Percentiles rank a stretch among this genome's conserved stretches.
Evolutionary conservation across 495 filamentous ascomycete species (phyloP).

Genomic region (Xylaria nigripes): DNA sequence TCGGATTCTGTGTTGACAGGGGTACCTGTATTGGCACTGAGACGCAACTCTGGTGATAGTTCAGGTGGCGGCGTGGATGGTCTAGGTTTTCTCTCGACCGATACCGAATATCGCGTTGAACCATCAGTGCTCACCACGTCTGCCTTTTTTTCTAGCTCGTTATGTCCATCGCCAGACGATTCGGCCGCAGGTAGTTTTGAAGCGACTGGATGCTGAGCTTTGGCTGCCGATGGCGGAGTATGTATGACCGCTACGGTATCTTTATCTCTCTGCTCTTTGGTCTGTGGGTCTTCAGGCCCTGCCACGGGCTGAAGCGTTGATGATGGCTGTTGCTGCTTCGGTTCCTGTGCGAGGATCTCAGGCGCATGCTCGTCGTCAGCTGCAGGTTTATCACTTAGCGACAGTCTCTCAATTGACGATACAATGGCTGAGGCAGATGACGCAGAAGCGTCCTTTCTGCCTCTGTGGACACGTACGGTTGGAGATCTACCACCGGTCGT

Average conservation of each 20-base stretch:
- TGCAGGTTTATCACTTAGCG: constrained; percentile 26
- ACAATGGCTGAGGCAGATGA: constrained; percentile 23
- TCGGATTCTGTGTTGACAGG: not conserved
- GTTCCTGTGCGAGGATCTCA: constrained; percentile 12
- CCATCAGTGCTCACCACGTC: not conserved
- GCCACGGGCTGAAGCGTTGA: constrained; percentile 26
- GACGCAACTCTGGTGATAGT: not conserved
- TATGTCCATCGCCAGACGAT: not conserved
- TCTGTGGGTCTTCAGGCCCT: constrained; percentile 9
- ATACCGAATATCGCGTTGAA: not conserved
- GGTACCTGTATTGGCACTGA: not conserved
- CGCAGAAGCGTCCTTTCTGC: constrained; percentile 14
- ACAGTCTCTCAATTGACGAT: constrained; percentile 26
- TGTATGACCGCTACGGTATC: not conserved
- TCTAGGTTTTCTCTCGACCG: not conserved
- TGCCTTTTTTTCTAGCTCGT: not conserved
- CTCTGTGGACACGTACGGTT: constrained; percentile 83
- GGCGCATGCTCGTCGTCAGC: constrained; percentile 17
- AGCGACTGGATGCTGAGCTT: not conserved
- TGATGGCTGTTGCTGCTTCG: not conserved
- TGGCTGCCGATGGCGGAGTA: not conserved
- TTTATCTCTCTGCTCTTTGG: constrained; percentile 1
- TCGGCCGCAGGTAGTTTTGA: not conserved
- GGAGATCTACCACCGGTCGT: constrained; percentile 59
- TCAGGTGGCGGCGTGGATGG: constrained; percentile 1